These are phyloP conservation scores for Termitomyces sp. DNA, from an alignment of 768 basidiomycete species.

Conservation along the genomic window DNA sequence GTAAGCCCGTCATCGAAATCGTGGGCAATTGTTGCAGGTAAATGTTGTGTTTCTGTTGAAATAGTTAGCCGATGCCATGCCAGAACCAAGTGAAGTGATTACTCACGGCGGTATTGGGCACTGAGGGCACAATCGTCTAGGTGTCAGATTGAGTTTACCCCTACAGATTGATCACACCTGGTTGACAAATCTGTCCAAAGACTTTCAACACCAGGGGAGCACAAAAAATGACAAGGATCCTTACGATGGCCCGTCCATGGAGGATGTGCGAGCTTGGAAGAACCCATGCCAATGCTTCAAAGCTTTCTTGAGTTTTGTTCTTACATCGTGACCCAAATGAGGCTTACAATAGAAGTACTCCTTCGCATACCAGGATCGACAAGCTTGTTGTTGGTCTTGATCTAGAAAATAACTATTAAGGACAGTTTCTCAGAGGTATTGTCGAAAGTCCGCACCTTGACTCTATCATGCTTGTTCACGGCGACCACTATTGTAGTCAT, in stretches of 20 bases:
- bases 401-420: not conserved
- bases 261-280: slow-evolving; percentile 27
- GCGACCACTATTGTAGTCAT: not conserved
- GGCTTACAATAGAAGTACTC: slow-evolving; percentile 19
- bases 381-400: slow-evolving; percentile 12
- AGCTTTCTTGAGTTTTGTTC: not conserved
- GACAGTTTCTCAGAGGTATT: not conserved
- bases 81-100: not conserved
- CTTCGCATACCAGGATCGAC: slow-evolving; percentile 17
- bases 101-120: slow-evolving; percentile 33
- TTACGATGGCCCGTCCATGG: slow-evolving; percentile 31
- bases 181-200: slow-evolving; percentile 30
- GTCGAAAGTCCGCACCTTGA: not conserved
- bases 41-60: slow-evolving; percentile 21
- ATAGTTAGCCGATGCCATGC: not conserved
- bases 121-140: not conserved
- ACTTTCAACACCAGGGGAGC: not conserved
- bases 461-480: not conserved
- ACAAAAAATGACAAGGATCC: not conserved
- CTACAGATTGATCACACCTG: slow-evolving; percentile 17
- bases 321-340: not conserved
- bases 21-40: not conserved
- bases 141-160: not conserved
- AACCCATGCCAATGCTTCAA: slow-evolving; percentile 29
- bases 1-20: not conserved